Evolutionary conservation across 2,329 filamentous ascomycete species (phyloP).

Genomic region (Sporothrix sp.): DNA sequence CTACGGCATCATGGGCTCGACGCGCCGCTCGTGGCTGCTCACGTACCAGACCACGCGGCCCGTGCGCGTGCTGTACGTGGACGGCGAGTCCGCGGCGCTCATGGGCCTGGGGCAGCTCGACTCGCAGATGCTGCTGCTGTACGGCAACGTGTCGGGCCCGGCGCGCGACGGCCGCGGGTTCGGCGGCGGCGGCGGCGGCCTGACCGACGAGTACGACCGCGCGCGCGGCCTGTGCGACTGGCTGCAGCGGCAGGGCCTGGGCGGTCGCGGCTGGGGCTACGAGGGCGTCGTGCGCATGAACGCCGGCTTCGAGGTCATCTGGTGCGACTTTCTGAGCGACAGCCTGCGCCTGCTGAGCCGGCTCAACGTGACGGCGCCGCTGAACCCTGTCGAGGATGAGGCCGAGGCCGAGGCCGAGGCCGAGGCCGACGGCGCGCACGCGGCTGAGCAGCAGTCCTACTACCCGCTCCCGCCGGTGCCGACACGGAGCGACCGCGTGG

Average conservation of each 20-base stretch:
- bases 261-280: constrained; percentile 37
- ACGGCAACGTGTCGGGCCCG: constrained; percentile 35
- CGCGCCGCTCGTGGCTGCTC: constrained; percentile 34
- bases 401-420: not conserved
- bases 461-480: constrained; percentile 29
- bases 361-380: constrained; percentile 37
- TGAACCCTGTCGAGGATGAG: constrained; percentile 19
- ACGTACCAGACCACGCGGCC: constrained; percentile 38
- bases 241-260: constrained; percentile 30
- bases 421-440: not conserved
- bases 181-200: constrained; percentile 19
- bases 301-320: constrained; percentile 42
- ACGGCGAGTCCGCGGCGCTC: constrained; percentile 40
- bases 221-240: constrained; percentile 38
- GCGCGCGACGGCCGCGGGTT: constrained; percentile 18
- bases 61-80: constrained; percentile 38
- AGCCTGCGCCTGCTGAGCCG: constrained; percentile 34
- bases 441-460: constrained; percentile 21
- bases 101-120: constrained; percentile 37
- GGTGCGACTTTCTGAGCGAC: constrained; percentile 39
- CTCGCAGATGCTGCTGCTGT: constrained; percentile 40
- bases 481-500: constrained; percentile 27
- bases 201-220: constrained; percentile 38
- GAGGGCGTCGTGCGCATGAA: constrained; percentile 44
- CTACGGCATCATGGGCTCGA: constrained; percentile 42